Conservation (phyloP, 2,329 filamentous ascomycete species). For the Botrytis fragariae region DNA sequence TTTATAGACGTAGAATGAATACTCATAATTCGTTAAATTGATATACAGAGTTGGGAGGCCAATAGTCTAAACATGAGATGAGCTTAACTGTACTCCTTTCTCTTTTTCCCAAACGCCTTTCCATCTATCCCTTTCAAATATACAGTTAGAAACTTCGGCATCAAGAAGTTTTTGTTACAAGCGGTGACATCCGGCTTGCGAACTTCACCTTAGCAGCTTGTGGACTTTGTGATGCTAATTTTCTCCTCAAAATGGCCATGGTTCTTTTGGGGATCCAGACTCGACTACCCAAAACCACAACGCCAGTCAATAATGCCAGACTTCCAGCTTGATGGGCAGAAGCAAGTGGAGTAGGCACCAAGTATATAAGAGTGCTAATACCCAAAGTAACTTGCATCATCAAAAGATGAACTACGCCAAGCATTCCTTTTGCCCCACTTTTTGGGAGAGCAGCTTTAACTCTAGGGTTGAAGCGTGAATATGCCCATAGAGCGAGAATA, state of each 20-base stretch:
- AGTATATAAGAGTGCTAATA: constrained; percentile 87
- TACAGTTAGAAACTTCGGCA: neutral
- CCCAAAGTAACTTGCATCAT: constrained; percentile 80
- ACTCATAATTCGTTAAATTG: neutral
- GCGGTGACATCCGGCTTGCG: neutral
- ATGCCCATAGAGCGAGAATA: constrained; percentile 77
- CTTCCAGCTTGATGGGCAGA: constrained; percentile 91
- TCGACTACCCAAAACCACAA: constrained; percentile 74
- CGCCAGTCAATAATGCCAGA: constrained; percentile 78
- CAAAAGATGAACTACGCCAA: constrained; percentile 80
- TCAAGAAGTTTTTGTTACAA: neutral
- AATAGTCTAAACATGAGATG: constrained; percentile 6
- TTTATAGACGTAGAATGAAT: neutral
- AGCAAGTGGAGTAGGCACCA: constrained; percentile 85
- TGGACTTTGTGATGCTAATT: constrained; percentile 20
- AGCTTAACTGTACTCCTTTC: neutral
- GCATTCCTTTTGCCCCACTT: constrained; percentile 64
- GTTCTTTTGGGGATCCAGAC: constrained; percentile 70
- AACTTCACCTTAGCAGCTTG: constrained; percentile 17
- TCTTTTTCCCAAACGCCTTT: neutral
- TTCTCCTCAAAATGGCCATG: constrained; percentile 54
- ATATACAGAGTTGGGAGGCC: constrained; percentile 12
- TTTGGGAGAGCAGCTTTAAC: constrained; percentile 58
- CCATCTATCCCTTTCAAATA: neutral
- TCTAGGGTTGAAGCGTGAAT: constrained; percentile 63